phyloP scores from a whole-genome alignment of 768 basidiomycete species.

The Mrakia gelida region DNA sequence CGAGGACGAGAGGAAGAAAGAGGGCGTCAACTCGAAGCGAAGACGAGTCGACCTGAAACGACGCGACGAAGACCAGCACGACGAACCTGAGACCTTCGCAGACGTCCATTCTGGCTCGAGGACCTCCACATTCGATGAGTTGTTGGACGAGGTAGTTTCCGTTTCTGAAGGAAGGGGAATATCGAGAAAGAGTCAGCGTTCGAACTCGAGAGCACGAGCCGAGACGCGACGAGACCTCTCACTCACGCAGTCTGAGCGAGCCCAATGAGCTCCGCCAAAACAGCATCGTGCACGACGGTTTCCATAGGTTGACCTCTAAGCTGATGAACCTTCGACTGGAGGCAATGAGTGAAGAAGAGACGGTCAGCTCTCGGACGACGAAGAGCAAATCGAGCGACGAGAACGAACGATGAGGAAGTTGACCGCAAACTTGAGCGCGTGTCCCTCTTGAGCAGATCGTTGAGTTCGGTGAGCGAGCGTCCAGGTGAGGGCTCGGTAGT shows the following conservation, averaged over 20 bases:
- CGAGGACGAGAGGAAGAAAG: not conserved
- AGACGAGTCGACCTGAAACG: too few relatives aligned
- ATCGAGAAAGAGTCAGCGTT: slow-evolving; percentile 26
- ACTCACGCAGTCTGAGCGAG: slow-evolving; percentile 31
- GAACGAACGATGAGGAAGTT: slow-evolving; percentile 32
- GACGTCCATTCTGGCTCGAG: slow-evolving; percentile 37
- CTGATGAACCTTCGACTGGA: slow-evolving; percentile 30
- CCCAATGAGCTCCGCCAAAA: slow-evolving; percentile 28
- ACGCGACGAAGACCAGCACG: not conserved
- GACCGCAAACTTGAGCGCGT: slow-evolving; percentile 32
- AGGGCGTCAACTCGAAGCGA: not conserved
- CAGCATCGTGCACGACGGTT: slow-evolving; percentile 27
- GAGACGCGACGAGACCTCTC: not conserved
- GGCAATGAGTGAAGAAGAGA: too few relatives aligned
- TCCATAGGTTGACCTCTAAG: slow-evolving; percentile 30
- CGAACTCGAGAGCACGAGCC: not conserved
- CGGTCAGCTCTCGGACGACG: not conserved
- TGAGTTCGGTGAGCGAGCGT: slow-evolving; percentile 31
- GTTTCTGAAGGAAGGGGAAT: slow-evolving; percentile 39
- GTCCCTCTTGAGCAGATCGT: slow-evolving; percentile 30
- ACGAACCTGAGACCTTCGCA: slow-evolving; percentile 39
- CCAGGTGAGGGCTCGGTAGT: slow-evolving; percentile 31
- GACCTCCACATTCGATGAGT: slow-evolving; percentile 38
- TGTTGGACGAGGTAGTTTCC: slow-evolving; percentile 44
- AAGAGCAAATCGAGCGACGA: not conserved